These are phyloP conservation scores for Bruguiera sexangula DNA, from an alignment of 345 rosid species.

Conservation along the genomic window DNA sequence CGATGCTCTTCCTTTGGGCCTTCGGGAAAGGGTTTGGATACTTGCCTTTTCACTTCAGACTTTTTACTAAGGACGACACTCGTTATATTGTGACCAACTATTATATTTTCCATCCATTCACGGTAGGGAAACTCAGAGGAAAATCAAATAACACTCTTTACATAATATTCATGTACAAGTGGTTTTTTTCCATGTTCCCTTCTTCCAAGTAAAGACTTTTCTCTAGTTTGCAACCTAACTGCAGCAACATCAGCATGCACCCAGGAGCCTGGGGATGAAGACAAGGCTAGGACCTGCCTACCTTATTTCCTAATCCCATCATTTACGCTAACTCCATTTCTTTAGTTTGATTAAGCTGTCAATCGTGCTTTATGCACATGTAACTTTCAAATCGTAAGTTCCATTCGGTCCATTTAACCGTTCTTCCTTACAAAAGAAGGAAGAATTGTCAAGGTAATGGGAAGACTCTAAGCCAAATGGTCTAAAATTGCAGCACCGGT, in stretches of 20 bases:
- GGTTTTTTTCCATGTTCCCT: neutral
- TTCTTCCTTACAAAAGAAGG: neutral
- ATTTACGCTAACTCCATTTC: neutral
- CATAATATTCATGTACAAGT: neutral
- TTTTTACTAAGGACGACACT: no score
- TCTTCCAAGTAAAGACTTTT: constrained; percentile 22
- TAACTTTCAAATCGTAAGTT: no score
- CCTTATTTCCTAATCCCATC: neutral
- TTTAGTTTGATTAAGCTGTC: neutral
- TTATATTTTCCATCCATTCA: no score
- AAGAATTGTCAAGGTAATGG: constrained; percentile 17
- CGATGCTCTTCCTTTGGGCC: no score
- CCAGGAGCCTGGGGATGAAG: constrained; percentile 13
- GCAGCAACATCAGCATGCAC: neutral
- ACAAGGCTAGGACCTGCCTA: constrained; percentile 11
- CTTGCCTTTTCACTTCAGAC: no score
- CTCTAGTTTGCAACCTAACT: constrained; percentile 38
- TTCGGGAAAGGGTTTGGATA: no score
- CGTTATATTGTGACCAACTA: no score
- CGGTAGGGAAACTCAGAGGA: no score
- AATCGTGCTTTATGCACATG: no score
- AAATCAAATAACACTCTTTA: no score
- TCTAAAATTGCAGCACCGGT: constrained; percentile 23
- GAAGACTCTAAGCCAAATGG: constrained; percentile 6
- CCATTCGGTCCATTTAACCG: no score